Conservation (phyloP, 176 grass and related monocot species). For the Saccharum officinarum region DNA sequence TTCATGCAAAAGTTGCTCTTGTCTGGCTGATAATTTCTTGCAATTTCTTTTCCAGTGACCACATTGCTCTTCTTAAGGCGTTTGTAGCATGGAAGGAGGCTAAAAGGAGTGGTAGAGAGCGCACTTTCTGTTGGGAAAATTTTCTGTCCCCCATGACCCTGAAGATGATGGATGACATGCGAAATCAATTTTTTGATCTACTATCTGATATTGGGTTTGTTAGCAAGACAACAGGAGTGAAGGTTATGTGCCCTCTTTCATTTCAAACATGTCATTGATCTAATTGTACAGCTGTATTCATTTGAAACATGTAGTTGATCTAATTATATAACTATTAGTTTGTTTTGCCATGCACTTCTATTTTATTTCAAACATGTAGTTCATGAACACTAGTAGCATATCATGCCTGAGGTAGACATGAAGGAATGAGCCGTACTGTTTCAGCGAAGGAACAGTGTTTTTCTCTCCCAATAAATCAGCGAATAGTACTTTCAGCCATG, state of each 20-base stretch:
- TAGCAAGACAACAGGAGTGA: slow-evolving; percentile 66
- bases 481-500: no score
- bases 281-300: background rate
- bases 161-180: slow-evolving; percentile 97
- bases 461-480: no score
- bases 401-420: background rate
- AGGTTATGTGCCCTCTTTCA: slow-evolving; percentile 48
- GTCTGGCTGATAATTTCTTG: slow-evolving; percentile 31
- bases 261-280: slow-evolving; percentile 1
- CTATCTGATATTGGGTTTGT: slow-evolving; percentile 95
- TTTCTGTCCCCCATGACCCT: slow-evolving; percentile 81
- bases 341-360: background rate
- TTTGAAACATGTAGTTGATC: background rate
- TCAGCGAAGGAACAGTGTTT: no score
- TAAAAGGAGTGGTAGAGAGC: slow-evolving; percentile 70
- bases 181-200: slow-evolving; percentile 88
- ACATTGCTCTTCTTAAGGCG: slow-evolving; percentile 84
- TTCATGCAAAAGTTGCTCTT: background rate
- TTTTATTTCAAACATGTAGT: background rate
- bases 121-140: slow-evolving; percentile 92
- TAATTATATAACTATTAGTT: slow-evolving; percentile 15
- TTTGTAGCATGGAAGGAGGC: slow-evolving; percentile 91
- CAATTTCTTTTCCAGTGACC: slow-evolving; percentile 66
- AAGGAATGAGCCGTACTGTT: background rate
- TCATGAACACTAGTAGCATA: background rate